Evolutionary conservation across 257 asterid genomes (phyloP), one percentile per base, ranked within the genome.

Genomic region (Catharanthus roseus): DNA sequence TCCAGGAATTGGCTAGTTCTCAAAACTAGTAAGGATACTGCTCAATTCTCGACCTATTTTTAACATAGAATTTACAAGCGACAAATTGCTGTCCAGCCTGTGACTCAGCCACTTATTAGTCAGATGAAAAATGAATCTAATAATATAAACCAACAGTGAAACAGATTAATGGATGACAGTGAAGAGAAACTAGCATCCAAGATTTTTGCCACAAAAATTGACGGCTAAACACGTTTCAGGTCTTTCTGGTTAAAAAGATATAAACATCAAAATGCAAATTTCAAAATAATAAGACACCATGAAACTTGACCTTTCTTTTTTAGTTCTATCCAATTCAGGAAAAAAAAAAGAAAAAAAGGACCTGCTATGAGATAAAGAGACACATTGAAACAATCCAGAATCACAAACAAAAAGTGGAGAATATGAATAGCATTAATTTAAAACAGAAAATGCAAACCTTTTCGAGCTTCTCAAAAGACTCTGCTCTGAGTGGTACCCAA

Each of bases 381-480:
- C 31, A 56, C 31, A 57, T 21, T n/a, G 38, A 28, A 12, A 12
- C 36, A 26, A 57, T 49, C 36, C 19, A 57, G 21, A 57, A 26
- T 54, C n/a, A n/a, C n/a, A n/a, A n/a, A n/a, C n/a, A n/a, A n/a
- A n/a, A n/a, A n/a, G n/a, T n/a, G n/a, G n/a, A n/a, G n/a, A n/a
- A n/a, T n/a, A 26, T 5, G 5, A 60, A 11, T 50, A 29, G 13
- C 2, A 16, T 28, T 7, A 1, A 11, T 19, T 19, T 11, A 51
- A 38, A 28, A 15, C 0, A 50, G 23, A 19, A 24, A 34, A 9
- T 1, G 45, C 60, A 63, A 65, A 89, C 98, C 96, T 92, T 92
- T 77, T 92, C 98, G 24, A 90, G 96, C 77, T 92, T 92, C 83
- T 92, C 92, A 70, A 79, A 92, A 21, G 91, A 84, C 75, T 92